Conservation (phyloP, 179 eudicot genomes). For the Silene noctiflora region DNA sequence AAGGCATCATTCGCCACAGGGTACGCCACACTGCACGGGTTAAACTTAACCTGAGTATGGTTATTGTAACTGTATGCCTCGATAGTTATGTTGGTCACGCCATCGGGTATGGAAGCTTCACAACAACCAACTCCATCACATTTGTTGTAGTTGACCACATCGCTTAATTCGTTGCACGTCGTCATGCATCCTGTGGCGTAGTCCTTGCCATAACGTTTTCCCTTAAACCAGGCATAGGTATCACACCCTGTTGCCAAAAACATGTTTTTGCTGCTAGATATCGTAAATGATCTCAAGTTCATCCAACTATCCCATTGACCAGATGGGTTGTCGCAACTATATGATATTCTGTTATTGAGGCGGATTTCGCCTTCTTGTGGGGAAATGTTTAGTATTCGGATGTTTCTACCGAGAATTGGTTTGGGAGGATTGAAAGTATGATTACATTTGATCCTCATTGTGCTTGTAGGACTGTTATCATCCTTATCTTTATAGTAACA, state of each 20-base stretch:
- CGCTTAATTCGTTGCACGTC: background rate
- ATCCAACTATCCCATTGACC: too few species aligned
- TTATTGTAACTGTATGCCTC: background rate
- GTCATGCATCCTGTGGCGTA: slow-evolving; percentile 36
- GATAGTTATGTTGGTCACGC: background rate
- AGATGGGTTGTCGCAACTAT: background rate
- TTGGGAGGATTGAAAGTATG: background rate
- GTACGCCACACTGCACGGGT: slow-evolving; percentile 31
- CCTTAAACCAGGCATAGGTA: slow-evolving; percentile 20
- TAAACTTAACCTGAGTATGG: slow-evolving; percentile 15
- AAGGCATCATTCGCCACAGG: slow-evolving; percentile 19
- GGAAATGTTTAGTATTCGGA: slow-evolving; percentile 8
- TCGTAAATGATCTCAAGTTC: background rate
- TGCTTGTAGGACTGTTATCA: background rate
- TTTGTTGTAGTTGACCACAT: slow-evolving; percentile 11
- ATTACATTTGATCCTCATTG: slow-evolving; percentile 13
- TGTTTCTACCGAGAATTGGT: background rate
- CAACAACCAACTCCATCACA: slow-evolving; percentile 45
- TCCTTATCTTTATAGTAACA: slow-evolving; percentile 10
- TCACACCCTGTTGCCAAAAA: slow-evolving; percentile 36
- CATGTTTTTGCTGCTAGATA: slow-evolving; percentile 21
- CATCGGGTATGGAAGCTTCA: slow-evolving; percentile 29
- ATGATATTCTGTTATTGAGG: background rate
- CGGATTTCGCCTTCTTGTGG: slow-evolving; percentile 10
- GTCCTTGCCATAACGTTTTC: background rate